A percentile compares a stretch with the other conserved stretches of the same genome.
These are phyloP conservation scores for Nemania sp. DNA, from an alignment of 2,329 filamentous ascomycete species.

Conservation along the genomic window DNA sequence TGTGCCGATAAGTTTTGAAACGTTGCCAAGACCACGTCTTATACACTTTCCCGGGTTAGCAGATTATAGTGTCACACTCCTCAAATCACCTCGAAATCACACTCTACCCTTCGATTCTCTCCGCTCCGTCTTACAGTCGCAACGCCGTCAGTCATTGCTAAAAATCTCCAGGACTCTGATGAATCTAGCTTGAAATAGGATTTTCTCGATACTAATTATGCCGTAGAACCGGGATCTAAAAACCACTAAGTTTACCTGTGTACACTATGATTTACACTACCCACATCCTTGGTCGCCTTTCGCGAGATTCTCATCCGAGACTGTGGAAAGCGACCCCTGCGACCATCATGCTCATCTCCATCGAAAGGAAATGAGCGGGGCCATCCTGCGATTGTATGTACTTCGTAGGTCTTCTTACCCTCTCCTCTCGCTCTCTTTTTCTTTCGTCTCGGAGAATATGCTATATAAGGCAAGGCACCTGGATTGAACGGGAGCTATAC, in stretches of 20 bases:
- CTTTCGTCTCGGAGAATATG: not conserved
- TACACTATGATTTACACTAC: too few relatives aligned
- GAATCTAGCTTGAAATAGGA: not conserved
- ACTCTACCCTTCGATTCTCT: not conserved
- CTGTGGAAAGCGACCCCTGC: not conserved
- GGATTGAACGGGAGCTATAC: not conserved
- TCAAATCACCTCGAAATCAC: not conserved
- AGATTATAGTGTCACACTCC: not conserved
- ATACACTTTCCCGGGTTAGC: too few relatives aligned
- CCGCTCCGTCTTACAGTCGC: not conserved
- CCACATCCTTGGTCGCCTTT: not conserved
- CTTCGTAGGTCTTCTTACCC: not conserved
- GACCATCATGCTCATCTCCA: not conserved
- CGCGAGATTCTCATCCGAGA: not conserved
- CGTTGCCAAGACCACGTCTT: slow-evolving; percentile 19
- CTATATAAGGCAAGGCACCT: not conserved
- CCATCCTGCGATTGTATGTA: not conserved
- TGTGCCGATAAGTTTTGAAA: slow-evolving; percentile 17
- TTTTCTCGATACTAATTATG: not conserved
- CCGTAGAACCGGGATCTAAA: not conserved
- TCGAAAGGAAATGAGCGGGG: slow-evolving; percentile 19
- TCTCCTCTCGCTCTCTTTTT: too few relatives aligned
- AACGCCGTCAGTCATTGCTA: not conserved
- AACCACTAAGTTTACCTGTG: too few relatives aligned
- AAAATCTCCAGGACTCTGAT: too few relatives aligned